These are phyloP conservation scores for Euphorbia corollata DNA, from an alignment of 441 rosid species.

Conservation along the genomic window DNA sequence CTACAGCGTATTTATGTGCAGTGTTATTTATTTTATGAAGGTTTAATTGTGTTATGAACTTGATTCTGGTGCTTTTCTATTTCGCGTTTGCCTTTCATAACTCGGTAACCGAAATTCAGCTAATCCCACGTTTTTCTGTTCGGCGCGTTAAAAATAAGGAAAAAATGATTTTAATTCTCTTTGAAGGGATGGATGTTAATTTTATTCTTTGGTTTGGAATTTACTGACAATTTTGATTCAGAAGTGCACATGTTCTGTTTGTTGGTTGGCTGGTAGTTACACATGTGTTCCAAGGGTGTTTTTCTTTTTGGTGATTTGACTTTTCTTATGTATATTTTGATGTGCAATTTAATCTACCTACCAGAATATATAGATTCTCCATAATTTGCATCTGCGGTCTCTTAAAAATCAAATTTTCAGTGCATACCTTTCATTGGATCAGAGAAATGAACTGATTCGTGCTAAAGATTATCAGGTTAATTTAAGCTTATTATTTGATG, in stretches of 20 bases:
- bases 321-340: neutral
- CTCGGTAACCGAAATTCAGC: conserved; percentile 1
- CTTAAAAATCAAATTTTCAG: neutral
- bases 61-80: conserved; percentile 3
- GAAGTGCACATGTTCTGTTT: conserved; percentile 1
- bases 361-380: neutral
- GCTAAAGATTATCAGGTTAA: neutral
- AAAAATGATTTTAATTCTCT: neutral
- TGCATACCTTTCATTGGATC: neutral
- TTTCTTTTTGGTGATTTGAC: neutral
- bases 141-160: neutral
- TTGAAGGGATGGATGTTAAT: neutral
- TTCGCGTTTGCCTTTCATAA: conserved; percentile 2
- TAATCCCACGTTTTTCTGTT: conserved; percentile 3
- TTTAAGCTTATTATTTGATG: neutral
- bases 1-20: neutral
- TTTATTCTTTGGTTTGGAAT: neutral
- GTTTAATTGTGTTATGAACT: neutral
- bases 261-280: neutral
- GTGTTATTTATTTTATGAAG: neutral
- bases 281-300: neutral
- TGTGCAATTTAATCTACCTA: neutral
- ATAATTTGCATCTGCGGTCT: neutral
- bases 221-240: neutral
- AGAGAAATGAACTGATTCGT: neutral